phyloP scores from a whole-genome alignment of 108 stramenopile genomes.

The Stephanodiscus triporus region DNA sequence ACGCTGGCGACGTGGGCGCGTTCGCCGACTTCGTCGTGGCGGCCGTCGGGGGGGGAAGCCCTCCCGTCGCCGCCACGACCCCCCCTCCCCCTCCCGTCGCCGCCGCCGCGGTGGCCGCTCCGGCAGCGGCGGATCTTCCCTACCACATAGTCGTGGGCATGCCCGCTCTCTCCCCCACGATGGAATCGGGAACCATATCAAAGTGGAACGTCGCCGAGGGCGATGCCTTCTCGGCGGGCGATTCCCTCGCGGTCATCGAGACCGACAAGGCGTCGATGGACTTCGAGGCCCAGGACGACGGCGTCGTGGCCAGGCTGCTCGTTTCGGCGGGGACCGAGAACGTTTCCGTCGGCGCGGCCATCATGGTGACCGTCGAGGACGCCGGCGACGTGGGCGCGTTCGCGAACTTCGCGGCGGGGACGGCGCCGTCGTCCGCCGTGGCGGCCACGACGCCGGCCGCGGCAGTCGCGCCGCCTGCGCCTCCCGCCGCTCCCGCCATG shows the following conservation, averaged over 20 bases:
- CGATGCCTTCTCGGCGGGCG: constrained; percentile 69
- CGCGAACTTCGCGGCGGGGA: constrained; percentile 68
- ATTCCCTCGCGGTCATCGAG: constrained; percentile 78
- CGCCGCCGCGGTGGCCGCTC: constrained; percentile 30
- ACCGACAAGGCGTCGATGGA: constrained; percentile 93
- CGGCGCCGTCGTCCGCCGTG: constrained; percentile 29
- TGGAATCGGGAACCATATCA: constrained; percentile 68
- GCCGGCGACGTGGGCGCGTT: constrained; percentile 87
- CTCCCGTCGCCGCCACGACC: constrained; percentile 14
- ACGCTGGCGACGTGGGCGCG: constrained; percentile 75
- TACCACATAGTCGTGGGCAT: constrained; percentile 72
- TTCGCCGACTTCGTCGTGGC: constrained; percentile 76
- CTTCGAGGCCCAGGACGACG: constrained; percentile 86
- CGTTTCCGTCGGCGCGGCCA: constrained; percentile 57
- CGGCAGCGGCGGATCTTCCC: constrained; percentile 29
- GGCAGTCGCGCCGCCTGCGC: constrained; percentile 19
- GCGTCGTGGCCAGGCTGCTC: constrained; percentile 64
- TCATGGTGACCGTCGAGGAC: constrained; percentile 89
- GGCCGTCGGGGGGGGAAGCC: constrained; percentile 28
- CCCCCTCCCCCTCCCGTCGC: constrained; percentile 24
- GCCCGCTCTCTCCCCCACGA: constrained; percentile 96
- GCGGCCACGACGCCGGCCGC: constrained; percentile 30
- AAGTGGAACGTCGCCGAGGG: constrained; percentile 69
- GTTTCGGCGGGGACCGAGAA: constrained; percentile 66
- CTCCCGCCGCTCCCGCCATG: constrained; percentile 17